Percentiles rank a stretch among this genome's conserved stretches.
Evolutionary conservation across 83 land plant species (phyloP).

Genomic region (Picea mariana): DNA sequence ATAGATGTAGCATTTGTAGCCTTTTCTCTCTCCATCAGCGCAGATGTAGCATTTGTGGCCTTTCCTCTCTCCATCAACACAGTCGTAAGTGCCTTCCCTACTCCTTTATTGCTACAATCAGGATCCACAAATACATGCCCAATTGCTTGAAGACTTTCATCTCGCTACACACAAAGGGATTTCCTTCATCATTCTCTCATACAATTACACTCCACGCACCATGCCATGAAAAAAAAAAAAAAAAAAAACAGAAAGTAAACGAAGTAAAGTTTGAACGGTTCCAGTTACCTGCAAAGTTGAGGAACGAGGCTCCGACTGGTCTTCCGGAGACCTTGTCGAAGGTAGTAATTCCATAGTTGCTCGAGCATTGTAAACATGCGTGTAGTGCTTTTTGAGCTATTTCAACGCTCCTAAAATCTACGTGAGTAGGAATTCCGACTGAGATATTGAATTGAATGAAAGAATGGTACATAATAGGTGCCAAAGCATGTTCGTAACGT

Average conservation of each 20-base stretch:
- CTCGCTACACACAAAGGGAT: background rate
- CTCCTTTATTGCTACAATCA: background rate
- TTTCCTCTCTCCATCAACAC: background rate
- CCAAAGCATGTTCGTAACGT: background rate
- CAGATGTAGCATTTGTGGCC: slow-evolving; percentile 1
- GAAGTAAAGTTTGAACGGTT: background rate
- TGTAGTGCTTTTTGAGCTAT: background rate
- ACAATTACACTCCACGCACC: background rate
- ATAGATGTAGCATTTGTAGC: too few relatives aligned
- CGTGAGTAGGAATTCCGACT: background rate
- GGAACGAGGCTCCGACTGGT: slow-evolving; percentile 2
- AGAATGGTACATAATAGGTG: background rate
- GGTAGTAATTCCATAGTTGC: slow-evolving; percentile 1
- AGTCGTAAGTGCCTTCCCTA: slow-evolving; percentile 3
- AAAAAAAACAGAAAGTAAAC: too few relatives aligned
- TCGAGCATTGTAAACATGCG: background rate
- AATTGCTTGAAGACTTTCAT: background rate
- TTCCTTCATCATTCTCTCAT: background rate
- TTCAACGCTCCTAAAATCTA: background rate
- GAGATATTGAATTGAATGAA: slow-evolving; percentile 3
- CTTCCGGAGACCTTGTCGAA: background rate
- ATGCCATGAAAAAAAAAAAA: background rate
- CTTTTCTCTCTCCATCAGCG: too few relatives aligned
- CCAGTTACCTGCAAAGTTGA: background rate
- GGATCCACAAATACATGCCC: slow-evolving; percentile 4